Percentiles rank a stretch among this genome's conserved stretches.
Conservation (phyloP, 2,329 filamentous ascomycete genomes). For the Aphanocladium album region DNA sequence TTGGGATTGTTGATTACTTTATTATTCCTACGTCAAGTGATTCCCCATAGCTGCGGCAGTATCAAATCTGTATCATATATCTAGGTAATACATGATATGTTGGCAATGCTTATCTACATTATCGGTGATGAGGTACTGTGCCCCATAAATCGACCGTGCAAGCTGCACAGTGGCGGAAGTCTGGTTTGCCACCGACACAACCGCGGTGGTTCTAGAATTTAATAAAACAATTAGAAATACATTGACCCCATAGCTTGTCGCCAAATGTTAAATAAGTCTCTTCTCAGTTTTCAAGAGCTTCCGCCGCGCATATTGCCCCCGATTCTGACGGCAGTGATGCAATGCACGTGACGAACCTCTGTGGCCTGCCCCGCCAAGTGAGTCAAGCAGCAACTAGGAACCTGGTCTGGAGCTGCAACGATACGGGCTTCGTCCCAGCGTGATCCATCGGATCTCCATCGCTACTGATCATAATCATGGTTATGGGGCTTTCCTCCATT, state of each 20-base stretch:
- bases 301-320: neutral
- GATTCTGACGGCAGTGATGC: neutral
- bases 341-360: slow-evolving; percentile 11
- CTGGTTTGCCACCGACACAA: neutral
- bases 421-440: slow-evolving; percentile 25
- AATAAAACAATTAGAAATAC: too few relatives aligned
- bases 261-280: too few relatives aligned
- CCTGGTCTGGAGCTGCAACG: slow-evolving; percentile 7
- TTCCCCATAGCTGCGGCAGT: slow-evolving; percentile 24
- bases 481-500: neutral
- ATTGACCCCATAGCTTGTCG: too few relatives aligned
- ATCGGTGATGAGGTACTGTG: neutral
- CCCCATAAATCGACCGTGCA: neutral
- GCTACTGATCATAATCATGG: slow-evolving; percentile 1
- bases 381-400: slow-evolving; percentile 18
- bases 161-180: neutral
- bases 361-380: slow-evolving; percentile 14
- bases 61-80: slow-evolving; percentile 27
- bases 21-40: slow-evolving; percentile 32
- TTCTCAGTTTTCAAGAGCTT: too few relatives aligned
- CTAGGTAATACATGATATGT: slow-evolving; percentile 29
- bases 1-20: slow-evolving; percentile 32
- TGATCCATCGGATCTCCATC: slow-evolving; percentile 20
- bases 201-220: too few relatives aligned
- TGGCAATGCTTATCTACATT: slow-evolving; percentile 6